Conservation (phyloP, 2,329 filamentous ascomycete genomes). For the Sclerotinia sclerotiorum region DNA sequence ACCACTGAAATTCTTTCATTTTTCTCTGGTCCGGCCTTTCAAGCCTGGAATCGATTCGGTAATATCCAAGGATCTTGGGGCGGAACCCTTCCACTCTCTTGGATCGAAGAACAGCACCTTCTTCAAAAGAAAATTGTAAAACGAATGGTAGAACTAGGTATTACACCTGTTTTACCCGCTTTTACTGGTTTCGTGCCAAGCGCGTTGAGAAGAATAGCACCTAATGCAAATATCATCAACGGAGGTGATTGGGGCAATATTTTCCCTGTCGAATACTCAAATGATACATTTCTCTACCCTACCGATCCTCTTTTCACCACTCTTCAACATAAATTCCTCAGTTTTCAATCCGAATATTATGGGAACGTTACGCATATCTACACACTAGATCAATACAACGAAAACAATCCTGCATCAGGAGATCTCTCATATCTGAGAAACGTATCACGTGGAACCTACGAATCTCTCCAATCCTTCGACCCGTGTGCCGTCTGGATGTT, state of each 20-base stretch:
- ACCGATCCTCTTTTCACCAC: constrained; percentile 46
- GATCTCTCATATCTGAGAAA: constrained; percentile 47
- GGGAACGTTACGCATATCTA: constrained; percentile 51
- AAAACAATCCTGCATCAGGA: constrained; percentile 50
- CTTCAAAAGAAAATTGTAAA: constrained; percentile 50
- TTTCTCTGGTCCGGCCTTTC: constrained; percentile 52
- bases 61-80: constrained; percentile 54
- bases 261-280: constrained; percentile 46
- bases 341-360: constrained; percentile 48
- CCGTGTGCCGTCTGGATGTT: constrained; percentile 53
- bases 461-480: constrained; percentile 50
- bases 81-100: constrained; percentile 46
- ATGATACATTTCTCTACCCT: constrained; percentile 51
- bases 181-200: constrained; percentile 53
- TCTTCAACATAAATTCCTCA: constrained; percentile 49
- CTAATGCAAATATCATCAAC: constrained; percentile 47
- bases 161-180: constrained; percentile 52
- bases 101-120: constrained; percentile 50
- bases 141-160: constrained; percentile 53
- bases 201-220: constrained; percentile 45
- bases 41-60: constrained; percentile 55
- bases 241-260: constrained; percentile 46
- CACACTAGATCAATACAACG: constrained; percentile 55
- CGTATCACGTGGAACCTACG: constrained; percentile 47
- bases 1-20: constrained; percentile 48